phyloP scores from a whole-genome alignment of 805 yeast species.

The Pichia gijzeniarum region DNA sequence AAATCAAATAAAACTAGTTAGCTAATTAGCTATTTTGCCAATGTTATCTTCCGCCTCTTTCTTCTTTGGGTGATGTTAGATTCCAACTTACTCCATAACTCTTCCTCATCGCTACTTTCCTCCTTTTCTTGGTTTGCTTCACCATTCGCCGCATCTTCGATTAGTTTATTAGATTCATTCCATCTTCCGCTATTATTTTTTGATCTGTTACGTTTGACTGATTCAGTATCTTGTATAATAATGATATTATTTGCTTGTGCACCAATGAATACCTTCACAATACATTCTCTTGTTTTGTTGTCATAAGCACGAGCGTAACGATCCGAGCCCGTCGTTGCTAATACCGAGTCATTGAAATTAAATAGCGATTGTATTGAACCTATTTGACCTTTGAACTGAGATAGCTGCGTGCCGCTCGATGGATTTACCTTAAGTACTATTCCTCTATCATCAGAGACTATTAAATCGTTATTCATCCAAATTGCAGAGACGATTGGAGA shows the following conservation, averaged over 20 bases:
- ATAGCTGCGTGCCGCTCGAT: slow-evolving; percentile 47
- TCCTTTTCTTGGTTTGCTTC: slow-evolving; percentile 28
- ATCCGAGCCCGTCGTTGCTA: slow-evolving; percentile 82
- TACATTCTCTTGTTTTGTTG: slow-evolving; percentile 45
- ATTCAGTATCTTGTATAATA: slow-evolving; percentile 43
- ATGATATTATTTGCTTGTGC: slow-evolving; percentile 55
- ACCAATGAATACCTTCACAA: slow-evolving; percentile 71
- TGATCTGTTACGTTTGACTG: slow-evolving; percentile 14
- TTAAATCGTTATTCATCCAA: slow-evolving; percentile 37
- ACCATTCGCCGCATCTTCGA: slow-evolving; percentile 1
- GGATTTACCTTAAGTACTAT: slow-evolving; percentile 53
- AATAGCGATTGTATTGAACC: slow-evolving; percentile 55
- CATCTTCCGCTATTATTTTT: too few species aligned
- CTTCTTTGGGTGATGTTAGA: slow-evolving; percentile 20
- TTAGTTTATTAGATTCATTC: too few species aligned
- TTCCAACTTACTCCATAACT: slow-evolving; percentile 29
- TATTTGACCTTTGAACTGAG: slow-evolving; percentile 71
- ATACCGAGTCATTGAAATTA: slow-evolving; percentile 31
- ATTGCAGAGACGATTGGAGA: slow-evolving; percentile 17
- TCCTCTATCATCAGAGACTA: slow-evolving; percentile 69
- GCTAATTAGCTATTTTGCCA: neutral
- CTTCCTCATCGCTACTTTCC: slow-evolving; percentile 30
- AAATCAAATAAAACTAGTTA: too few species aligned
- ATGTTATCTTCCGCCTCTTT: slow-evolving; percentile 24
- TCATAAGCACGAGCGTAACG: slow-evolving; percentile 79